These are phyloP conservation scores for Corchorus capsularis DNA, from an alignment of 345 rosid species.

Conservation along the genomic window DNA sequence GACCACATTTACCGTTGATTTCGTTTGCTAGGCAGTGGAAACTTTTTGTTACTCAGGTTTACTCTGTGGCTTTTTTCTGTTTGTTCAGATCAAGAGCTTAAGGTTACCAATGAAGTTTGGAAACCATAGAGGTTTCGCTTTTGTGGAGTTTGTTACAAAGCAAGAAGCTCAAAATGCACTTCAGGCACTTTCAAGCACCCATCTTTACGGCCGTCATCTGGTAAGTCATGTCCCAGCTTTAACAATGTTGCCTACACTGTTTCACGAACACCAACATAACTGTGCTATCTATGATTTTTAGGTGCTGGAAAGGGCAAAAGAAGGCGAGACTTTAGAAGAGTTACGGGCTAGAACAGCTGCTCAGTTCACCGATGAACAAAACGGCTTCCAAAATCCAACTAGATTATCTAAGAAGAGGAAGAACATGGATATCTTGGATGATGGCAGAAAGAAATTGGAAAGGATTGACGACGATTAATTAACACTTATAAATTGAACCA, in stretches of 20 bases:
- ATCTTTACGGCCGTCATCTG: slow-evolving; percentile 87
- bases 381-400: slow-evolving; percentile 38
- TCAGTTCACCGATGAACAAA: slow-evolving; percentile 61
- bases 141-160: slow-evolving; percentile 84
- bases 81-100: slow-evolving; percentile 72
- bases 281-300: slow-evolving; percentile 22
- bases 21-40: background rate
- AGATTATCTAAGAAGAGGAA: slow-evolving; percentile 70
- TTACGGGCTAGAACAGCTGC: slow-evolving; percentile 73
- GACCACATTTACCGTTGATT: slow-evolving; percentile 10
- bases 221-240: slow-evolving; percentile 41
- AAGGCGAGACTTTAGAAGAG: slow-evolving; percentile 87
- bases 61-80: background rate
- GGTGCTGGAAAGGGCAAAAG: slow-evolving; percentile 88
- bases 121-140: slow-evolving; percentile 80
- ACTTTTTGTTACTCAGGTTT: background rate
- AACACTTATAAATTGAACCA: slow-evolving; percentile 10
- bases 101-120: slow-evolving; percentile 84
- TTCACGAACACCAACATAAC: background rate
- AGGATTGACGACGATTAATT: slow-evolving; percentile 40
- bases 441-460: slow-evolving; percentile 56
- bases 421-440: slow-evolving; percentile 51
- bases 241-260: background rate
- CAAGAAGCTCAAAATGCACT: slow-evolving; percentile 86
- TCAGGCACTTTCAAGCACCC: slow-evolving; percentile 70